Base-by-base conservation (phyloP, 805 yeast species). In the Hanseniaspora valbyensis region DNA sequence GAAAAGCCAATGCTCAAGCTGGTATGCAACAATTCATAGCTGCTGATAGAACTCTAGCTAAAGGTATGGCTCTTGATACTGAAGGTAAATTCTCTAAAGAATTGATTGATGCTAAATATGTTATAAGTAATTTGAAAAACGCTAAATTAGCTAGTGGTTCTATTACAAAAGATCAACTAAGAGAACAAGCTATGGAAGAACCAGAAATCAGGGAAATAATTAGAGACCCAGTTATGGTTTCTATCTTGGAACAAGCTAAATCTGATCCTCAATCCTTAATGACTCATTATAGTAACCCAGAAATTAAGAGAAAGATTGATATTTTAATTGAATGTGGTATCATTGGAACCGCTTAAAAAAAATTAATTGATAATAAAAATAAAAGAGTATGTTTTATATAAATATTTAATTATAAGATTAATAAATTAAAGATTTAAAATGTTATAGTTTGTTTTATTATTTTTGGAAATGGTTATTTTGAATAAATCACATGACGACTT, bases 221-320 rank as follows among this genome's bases (percentile, higher is more conserved):
- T 68, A 87, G 83, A 65, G 96, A 89, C 64, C 96, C 96, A 12
- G 88, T 90, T 39, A 90, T 92, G 96, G 92, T 88, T 70, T 81
- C 90, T 52, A 92, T 92, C 57, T 74, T 92, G 65, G 82, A 78
- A 58, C 99, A 92, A 70, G 97, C 97, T 18, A 84, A 82, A 66
- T 85, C 79, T 54, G 84, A 92, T 65, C 98, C 98, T 45, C 95
- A 95, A 41, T 97, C 97, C 50, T 75, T 92, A 59, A 94, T 85
- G 65, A 96, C 90, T 61, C 98, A 92, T 69, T 88, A 92, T 96
- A 84, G 79, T 74, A 92, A 92, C 69, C 97, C 98, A 37, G 94
- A 80, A 54, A 84, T 92, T 45, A 77, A 80, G 62, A 81, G 80
- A 66, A 92, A 92, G 78, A 80, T 92, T 59, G 82, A 83, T 66